Conservation (phyloP, 805 yeast genomes). For the Grigorovia yakushimaensis region DNA sequence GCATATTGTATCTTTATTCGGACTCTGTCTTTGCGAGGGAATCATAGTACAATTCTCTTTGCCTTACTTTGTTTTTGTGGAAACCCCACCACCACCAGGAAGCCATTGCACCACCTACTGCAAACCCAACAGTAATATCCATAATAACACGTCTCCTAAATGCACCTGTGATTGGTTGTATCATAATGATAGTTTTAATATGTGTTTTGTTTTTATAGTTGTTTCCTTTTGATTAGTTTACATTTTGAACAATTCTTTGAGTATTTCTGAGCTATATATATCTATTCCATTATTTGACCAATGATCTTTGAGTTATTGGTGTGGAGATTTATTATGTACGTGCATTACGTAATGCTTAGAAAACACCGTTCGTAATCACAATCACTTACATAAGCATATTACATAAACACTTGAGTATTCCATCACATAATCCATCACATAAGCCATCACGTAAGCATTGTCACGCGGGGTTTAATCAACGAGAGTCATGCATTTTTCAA, state of each 20-base stretch:
- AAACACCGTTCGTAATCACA: too few species aligned
- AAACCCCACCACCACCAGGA: slow-evolving; percentile 75
- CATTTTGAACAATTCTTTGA: neutral
- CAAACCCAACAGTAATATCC: slow-evolving; percentile 65
- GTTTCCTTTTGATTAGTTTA: neutral
- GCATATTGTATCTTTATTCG: too few species aligned
- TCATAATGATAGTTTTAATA: slow-evolving; percentile 30
- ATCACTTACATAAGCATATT: too few species aligned
- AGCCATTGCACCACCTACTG: slow-evolving; percentile 53
- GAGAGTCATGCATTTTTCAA: neutral
- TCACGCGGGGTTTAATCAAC: neutral
- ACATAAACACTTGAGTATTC: too few species aligned
- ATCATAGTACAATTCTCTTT: slow-evolving; percentile 80
- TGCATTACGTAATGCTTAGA: too few species aligned
- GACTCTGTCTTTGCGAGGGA: slow-evolving; percentile 58
- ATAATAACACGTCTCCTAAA: slow-evolving; percentile 71
- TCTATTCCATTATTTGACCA: too few species aligned
- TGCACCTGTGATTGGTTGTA: slow-evolving; percentile 80
- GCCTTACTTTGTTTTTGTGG: slow-evolving; percentile 65
- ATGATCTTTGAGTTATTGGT: too few species aligned
- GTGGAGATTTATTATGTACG: too few species aligned
- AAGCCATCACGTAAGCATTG: neutral
- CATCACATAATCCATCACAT: too few species aligned
- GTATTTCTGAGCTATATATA: too few species aligned
- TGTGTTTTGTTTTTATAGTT: neutral